phyloP scores from a whole-genome alignment of 208 protist genomes.

The Trypanosoma cruzi region DNA sequence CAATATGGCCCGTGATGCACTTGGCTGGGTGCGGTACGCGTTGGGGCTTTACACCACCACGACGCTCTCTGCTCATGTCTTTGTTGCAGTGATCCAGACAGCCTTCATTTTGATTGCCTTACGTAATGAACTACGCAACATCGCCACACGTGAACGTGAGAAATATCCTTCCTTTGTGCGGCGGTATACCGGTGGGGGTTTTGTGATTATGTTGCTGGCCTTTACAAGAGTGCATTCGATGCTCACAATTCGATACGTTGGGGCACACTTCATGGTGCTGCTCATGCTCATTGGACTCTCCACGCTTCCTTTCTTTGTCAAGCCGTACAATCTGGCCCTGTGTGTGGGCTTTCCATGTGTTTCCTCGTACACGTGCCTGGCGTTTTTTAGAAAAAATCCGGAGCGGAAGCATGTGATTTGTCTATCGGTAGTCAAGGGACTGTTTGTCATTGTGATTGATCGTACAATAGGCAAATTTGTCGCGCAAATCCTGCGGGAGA shows the following conservation, averaged over 20 bases:
- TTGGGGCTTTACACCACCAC: slow-evolving; percentile 46
- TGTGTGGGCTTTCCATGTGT: slow-evolving; percentile 64
- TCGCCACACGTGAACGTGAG: slow-evolving; percentile 30
- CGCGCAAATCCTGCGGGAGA: slow-evolving; percentile 51
- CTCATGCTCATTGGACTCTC: slow-evolving; percentile 69
- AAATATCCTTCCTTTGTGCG: slow-evolving; percentile 25
- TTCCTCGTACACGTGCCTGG: slow-evolving; percentile 61
- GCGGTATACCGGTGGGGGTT: slow-evolving; percentile 24
- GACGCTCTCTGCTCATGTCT: slow-evolving; percentile 66
- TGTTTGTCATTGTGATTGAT: slow-evolving; percentile 49
- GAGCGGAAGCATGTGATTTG: slow-evolving; percentile 22
- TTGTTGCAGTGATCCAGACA: slow-evolving; percentile 64
- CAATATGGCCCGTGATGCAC: not conserved
- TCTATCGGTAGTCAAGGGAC: slow-evolving; percentile 33
- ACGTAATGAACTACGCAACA: slow-evolving; percentile 61
- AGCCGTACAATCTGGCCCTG: slow-evolving; percentile 66
- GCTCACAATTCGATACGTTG: slow-evolving; percentile 46
- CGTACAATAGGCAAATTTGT: slow-evolving; percentile 69
- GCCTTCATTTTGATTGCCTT: slow-evolving; percentile 59
- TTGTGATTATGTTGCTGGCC: slow-evolving; percentile 38
- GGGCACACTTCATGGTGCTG: slow-evolving; percentile 45
- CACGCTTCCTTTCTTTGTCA: slow-evolving; percentile 61
- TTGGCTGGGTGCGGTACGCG: not conserved
- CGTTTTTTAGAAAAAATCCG: slow-evolving; percentile 55
- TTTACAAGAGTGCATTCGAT: slow-evolving; percentile 56